Evolutionary conservation across 208 protist genomes (phyloP), one percentile per base, ranked within the genome.

Genomic region (Naegleria lovaniensis): DNA sequence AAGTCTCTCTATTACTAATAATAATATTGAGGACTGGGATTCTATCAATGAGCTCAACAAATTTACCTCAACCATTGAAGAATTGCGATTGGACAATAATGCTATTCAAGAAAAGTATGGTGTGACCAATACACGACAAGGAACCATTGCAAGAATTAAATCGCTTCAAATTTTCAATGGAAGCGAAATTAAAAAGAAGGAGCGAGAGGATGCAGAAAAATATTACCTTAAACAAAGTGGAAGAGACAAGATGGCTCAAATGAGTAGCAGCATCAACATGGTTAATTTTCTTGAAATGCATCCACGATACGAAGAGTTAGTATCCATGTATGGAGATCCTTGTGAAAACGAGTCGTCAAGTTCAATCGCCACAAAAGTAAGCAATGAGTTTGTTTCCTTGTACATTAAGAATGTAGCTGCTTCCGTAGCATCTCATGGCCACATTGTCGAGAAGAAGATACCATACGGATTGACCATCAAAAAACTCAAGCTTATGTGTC

Each of bases 141-240:
- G 13, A 43, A 11, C 16, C 4, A 43, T 85, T 40, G 83, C 39
- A 48, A 85, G 83, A 43, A 85, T 85, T 11, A 43, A 9, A 43
- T 22, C 9, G 0, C 36, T 85, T 19, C 39, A 29, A 11, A 33
- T 16, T 22, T 85, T 85, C 11, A 85, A 85, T 48, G 29, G 36
- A 13, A 85, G 83, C 41, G 83, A 85, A 85, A 29, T 85, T 43
- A 85, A 43, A 33, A 85, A 85, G 11, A 85, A 85, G 38, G 83
- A 85, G 48, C 39, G 83, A 85, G n/a, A 25, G 48, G 83, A 85
- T 48, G 33, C 83, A 25, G 83, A 85, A 85, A 85, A 85, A 16
- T 85, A 85, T 43, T 85, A 85, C 11, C 41, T 85, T 9, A 16
- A 48, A 22, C n/a, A 38, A 48, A n/a, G 33, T 48, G 83, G 83